phyloP scores from a whole-genome alignment of 352 stramenopile genomes.

The Blastocystis sp. region DNA sequence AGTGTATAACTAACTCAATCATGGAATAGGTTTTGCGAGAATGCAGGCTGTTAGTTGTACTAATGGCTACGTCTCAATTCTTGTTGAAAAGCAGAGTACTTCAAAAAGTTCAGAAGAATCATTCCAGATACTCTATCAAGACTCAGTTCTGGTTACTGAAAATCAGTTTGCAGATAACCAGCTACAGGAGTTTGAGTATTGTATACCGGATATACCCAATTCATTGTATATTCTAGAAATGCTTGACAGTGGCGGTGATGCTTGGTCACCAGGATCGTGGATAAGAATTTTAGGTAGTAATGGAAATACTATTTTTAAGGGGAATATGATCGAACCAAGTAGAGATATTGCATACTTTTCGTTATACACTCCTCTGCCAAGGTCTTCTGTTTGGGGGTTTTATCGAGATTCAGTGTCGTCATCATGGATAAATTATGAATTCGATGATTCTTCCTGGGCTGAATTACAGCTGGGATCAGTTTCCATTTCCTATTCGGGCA shows the following conservation, averaged over 20 bases:
- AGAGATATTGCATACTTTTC: neutral
- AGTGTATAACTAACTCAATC: neutral
- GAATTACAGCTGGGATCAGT: neutral
- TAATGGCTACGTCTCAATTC: neutral
- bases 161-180: neutral
- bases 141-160: neutral
- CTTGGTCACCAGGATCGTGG: neutral
- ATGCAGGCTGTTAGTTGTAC: neutral
- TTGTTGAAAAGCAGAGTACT: neutral
- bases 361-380: neutral
- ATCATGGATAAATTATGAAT: neutral
- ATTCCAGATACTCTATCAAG: neutral
- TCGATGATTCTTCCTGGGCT: neutral
- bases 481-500: neutral
- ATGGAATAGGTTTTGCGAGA: neutral
- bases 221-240: neutral
- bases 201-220: neutral
- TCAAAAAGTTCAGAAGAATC: neutral
- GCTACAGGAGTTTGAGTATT: neutral
- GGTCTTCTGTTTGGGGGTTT: neutral
- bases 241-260: neutral
- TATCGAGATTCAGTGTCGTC: neutral
- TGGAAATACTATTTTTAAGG: neutral
- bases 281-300: neutral
- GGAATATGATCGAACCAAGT: neutral